phyloP scores from a whole-genome alignment of 2,329 filamentous ascomycete species.

The Phaeophleospora eucalypticola region DNA sequence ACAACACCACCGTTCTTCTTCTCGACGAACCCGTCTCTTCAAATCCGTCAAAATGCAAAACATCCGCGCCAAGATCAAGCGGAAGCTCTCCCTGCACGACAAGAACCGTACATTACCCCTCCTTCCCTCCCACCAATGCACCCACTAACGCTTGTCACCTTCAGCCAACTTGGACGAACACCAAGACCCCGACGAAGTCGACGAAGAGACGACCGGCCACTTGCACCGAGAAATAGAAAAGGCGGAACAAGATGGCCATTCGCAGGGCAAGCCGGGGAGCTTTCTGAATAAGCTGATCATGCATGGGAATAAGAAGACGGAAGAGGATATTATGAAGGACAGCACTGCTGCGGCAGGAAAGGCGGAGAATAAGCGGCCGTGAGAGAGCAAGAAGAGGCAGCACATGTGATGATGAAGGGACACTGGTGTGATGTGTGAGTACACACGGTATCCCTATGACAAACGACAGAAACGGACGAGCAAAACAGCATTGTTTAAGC shows the following conservation, averaged over 20 bases:
- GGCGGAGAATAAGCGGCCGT: background rate
- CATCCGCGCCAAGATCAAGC: constrained; percentile 35
- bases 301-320: constrained; percentile 39
- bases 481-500: too few relatives aligned
- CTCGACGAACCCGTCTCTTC: background rate
- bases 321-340: constrained; percentile 32
- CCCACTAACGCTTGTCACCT: background rate
- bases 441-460: too few relatives aligned
- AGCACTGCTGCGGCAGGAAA: constrained; percentile 2
- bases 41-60: constrained; percentile 27
- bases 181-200: constrained; percentile 32
- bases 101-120: constrained; percentile 30
- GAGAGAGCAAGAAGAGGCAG: background rate
- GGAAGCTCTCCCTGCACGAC: constrained; percentile 36
- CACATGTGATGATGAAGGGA: constrained; percentile 4
- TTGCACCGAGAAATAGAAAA: constrained; percentile 34
- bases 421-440: too few relatives aligned
- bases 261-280: constrained; percentile 32
- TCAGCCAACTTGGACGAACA: constrained; percentile 29
- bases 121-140: background rate
- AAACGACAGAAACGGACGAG: too few relatives aligned
- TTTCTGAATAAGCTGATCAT: constrained; percentile 36
- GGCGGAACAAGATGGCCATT: constrained; percentile 31
- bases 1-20: background rate
- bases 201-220: constrained; percentile 37